Conservation (phyloP, 2,329 filamentous ascomycete genomes). For the Thyridium curvatum region DNA sequence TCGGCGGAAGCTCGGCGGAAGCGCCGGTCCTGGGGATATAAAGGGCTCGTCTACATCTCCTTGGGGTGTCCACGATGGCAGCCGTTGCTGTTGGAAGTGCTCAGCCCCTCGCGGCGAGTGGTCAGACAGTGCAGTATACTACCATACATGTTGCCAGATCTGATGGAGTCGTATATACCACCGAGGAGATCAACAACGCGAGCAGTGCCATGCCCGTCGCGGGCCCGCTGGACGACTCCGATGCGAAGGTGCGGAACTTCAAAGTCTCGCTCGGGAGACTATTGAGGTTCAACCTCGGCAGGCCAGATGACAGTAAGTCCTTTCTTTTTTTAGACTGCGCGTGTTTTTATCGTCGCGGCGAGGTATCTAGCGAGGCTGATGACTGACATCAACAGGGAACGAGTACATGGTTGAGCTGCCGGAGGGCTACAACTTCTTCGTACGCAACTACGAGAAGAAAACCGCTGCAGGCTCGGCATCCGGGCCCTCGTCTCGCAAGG, state of each 20-base stretch:
- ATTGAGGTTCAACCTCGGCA: conserved; percentile 14
- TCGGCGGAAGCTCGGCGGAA: too few species aligned
- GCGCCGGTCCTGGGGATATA: too few species aligned
- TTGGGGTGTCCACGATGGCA: too few species aligned
- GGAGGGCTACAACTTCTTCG: conserved; percentile 11
- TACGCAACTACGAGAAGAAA: conserved; percentile 7
- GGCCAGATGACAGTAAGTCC: not conserved
- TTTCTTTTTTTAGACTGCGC: not conserved
- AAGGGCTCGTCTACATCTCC: too few species aligned
- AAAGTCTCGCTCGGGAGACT: conserved; percentile 14
- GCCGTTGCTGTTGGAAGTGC: too few species aligned
- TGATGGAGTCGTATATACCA: conserved; percentile 11
- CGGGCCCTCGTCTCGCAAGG: too few species aligned
- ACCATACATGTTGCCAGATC: conserved; percentile 10
- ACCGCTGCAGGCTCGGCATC: too few species aligned
- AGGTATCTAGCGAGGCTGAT: not conserved
- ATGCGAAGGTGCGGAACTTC: conserved; percentile 12
- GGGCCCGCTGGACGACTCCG: conserved; percentile 8
- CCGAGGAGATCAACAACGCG: conserved; percentile 13
- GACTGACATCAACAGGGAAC: conserved; percentile 1
- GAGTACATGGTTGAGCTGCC: conserved; percentile 13
- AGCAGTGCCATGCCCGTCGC: conserved; percentile 10
- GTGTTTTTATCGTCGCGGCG: too few species aligned
- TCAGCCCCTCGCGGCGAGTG: too few species aligned
- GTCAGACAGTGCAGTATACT: conserved; percentile 6